A percentile compares a stretch with the other conserved stretches of the same genome.
Evolutionary conservation across 805 yeast genomes (phyloP).

Genomic region (Hanseniaspora pseudoguilliermondii): DNA sequence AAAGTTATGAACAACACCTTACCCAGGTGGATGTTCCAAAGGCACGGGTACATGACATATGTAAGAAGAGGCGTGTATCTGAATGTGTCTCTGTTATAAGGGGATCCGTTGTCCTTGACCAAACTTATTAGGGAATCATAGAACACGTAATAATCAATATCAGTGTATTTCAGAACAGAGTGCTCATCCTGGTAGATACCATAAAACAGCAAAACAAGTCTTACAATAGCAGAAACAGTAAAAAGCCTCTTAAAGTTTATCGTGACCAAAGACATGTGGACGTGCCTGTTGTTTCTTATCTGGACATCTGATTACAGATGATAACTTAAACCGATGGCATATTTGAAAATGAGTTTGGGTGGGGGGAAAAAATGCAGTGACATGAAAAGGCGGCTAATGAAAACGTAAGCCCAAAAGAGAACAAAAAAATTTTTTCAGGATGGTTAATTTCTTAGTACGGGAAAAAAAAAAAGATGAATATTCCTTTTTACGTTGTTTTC

Average conservation of each 20-base stretch:
- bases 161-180: conserved; percentile 78
- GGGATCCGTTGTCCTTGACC: conserved; percentile 35
- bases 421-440: too few species aligned
- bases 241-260: conserved; percentile 12
- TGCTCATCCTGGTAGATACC: conserved; percentile 79
- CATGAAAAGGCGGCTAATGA: too few species aligned
- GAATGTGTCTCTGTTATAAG: conserved; percentile 77
- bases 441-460: too few species aligned
- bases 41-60: conserved; percentile 67
- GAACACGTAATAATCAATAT: conserved; percentile 86
- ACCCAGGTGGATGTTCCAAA: conserved; percentile 53
- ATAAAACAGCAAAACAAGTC: conserved; percentile 56
- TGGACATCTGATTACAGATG: too few species aligned
- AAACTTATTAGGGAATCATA: conserved; percentile 71
- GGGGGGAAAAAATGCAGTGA: too few species aligned
- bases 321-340: too few species aligned
- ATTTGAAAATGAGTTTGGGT: too few species aligned
- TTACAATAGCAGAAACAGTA: conserved; percentile 25
- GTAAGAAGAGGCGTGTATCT: conserved; percentile 85
- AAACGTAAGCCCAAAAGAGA: too few species aligned
- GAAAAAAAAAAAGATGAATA: too few species aligned
- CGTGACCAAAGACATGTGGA: neutral
- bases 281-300: too few species aligned
- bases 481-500: too few species aligned
- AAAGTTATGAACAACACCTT: conserved; percentile 63